phyloP scores from a whole-genome alignment of 2,329 filamentous ascomycete species.

The Rutstroemia sp. region DNA sequence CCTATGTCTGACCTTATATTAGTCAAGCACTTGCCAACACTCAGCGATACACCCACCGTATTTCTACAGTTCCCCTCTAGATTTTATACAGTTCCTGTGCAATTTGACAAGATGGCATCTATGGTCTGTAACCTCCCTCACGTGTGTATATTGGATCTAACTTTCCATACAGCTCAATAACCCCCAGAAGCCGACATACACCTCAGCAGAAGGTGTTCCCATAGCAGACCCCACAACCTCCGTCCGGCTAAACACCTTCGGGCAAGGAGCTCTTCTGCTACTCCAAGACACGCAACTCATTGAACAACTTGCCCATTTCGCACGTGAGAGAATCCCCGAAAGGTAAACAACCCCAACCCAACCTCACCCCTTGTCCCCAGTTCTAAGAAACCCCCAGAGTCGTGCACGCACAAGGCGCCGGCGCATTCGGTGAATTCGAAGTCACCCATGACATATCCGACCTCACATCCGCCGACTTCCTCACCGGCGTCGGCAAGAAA shows the following conservation, averaged over 20 bases:
- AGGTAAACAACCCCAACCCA: slow-evolving; percentile 12
- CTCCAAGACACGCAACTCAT: slow-evolving; percentile 59
- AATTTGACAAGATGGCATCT: not conserved
- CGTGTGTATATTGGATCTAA: not conserved
- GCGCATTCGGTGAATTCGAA: slow-evolving; percentile 42
- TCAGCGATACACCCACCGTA: too few species aligned
- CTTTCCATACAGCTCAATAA: not conserved
- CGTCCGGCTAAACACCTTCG: slow-evolving; percentile 11
- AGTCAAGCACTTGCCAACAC: too few species aligned
- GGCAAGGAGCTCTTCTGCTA: slow-evolving; percentile 42
- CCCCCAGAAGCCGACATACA: slow-evolving; percentile 20
- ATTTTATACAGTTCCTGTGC: not conserved
- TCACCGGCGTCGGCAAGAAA: slow-evolving; percentile 50
- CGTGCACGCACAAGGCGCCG: slow-evolving; percentile 54
- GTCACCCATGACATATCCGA: slow-evolving; percentile 51
- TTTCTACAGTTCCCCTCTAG: not conserved
- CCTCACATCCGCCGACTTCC: slow-evolving; percentile 46
- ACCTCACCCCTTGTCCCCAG: not conserved
- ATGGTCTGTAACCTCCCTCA: not conserved
- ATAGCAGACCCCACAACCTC: slow-evolving; percentile 11
- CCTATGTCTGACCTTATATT: too few species aligned
- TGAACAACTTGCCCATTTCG: slow-evolving; percentile 49
- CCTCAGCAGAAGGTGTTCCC: slow-evolving; percentile 24
- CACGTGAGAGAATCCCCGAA: slow-evolving; percentile 43
- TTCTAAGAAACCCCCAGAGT: not conserved